These are phyloP conservation scores for Fraxinus anomala DNA, from an alignment of 257 asterid species.

Conservation along the genomic window DNA sequence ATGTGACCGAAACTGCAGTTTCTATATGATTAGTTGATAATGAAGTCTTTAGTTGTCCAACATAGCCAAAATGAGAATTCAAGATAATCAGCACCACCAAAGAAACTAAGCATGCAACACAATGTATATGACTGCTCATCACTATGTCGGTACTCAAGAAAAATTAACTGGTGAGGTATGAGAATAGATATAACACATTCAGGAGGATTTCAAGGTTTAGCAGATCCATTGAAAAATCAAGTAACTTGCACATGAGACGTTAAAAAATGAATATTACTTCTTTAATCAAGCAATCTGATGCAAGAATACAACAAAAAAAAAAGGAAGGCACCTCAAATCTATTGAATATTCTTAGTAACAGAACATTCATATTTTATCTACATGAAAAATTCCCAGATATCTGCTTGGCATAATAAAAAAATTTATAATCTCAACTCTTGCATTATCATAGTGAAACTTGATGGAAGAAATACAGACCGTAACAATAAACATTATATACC, in stretches of 20 bases:
- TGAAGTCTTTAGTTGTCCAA: neutral
- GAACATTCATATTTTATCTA: slow-evolving; percentile 4
- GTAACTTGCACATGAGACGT: slow-evolving; percentile 10
- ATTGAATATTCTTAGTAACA: neutral
- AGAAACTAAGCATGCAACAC: neutral
- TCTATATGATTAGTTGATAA: neutral
- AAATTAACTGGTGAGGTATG: neutral
- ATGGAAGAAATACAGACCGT: slow-evolving; percentile 32
- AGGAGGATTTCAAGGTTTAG: slow-evolving; percentile 19
- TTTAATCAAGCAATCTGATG: slow-evolving; percentile 13
- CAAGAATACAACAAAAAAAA: neutral
- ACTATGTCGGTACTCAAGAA: neutral
- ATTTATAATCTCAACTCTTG: neutral
- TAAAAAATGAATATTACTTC: neutral
- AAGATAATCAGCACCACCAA: neutral
- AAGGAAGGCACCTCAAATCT: neutral
- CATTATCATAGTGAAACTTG: neutral
- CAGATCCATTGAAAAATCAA: neutral
- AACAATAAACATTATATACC: slow-evolving; percentile 41
- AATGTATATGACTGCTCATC: slow-evolving; percentile 1
- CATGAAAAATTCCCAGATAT: slow-evolving; percentile 12
- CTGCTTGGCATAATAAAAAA: neutral
- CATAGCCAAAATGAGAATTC: neutral
- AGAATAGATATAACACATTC: neutral
- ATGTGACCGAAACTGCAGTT: slow-evolving; percentile 9